These are phyloP conservation scores for Fragilaria crotonensis DNA, from an alignment of 108 stramenopile species.

Conservation along the genomic window DNA sequence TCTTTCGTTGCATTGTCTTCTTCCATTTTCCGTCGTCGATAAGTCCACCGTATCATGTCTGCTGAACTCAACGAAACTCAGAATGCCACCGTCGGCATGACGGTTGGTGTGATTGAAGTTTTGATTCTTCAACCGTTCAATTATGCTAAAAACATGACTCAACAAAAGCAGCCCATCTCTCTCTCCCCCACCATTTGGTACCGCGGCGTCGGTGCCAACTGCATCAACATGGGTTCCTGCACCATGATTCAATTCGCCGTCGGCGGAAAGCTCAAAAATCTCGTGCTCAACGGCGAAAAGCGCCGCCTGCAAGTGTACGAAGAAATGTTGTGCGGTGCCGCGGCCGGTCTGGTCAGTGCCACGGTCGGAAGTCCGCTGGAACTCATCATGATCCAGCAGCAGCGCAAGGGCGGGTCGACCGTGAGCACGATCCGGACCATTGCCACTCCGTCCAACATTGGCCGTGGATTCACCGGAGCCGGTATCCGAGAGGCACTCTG, in stretches of 20 bases:
- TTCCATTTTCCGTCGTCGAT: no score
- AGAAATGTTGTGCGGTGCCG: slow-evolving; percentile 79
- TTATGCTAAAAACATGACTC: slow-evolving; percentile 89
- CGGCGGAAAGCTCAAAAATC: slow-evolving; percentile 70
- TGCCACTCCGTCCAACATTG: slow-evolving; percentile 52
- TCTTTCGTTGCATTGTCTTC: no score
- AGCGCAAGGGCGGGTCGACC: slow-evolving; percentile 74
- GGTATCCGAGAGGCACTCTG: slow-evolving; percentile 87
- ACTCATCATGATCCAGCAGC: slow-evolving; percentile 95
- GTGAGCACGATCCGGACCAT: slow-evolving; percentile 45
- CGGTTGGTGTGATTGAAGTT: slow-evolving; percentile 89
- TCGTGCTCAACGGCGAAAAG: slow-evolving; percentile 35
- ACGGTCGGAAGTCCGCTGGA: slow-evolving; percentile 84
- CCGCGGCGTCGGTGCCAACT: slow-evolving; percentile 85
- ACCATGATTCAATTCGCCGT: slow-evolving; percentile 93
- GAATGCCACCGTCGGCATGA: slow-evolving; percentile 91
- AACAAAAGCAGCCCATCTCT: slow-evolving; percentile 79
- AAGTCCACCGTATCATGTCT: slow-evolving; percentile 72
- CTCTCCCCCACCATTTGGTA: slow-evolving; percentile 68
- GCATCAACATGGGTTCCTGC: slow-evolving; percentile 88
- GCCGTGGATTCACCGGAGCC: slow-evolving; percentile 72
- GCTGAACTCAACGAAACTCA: slow-evolving; percentile 77
- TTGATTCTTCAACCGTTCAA: slow-evolving; percentile 88
- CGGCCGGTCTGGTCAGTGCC: slow-evolving; percentile 75
- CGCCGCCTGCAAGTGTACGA: slow-evolving; percentile 43